Evolutionary conservation across 495 filamentous ascomycete genomes (phyloP).

Genomic region (Chaetomium tenue): DNA sequence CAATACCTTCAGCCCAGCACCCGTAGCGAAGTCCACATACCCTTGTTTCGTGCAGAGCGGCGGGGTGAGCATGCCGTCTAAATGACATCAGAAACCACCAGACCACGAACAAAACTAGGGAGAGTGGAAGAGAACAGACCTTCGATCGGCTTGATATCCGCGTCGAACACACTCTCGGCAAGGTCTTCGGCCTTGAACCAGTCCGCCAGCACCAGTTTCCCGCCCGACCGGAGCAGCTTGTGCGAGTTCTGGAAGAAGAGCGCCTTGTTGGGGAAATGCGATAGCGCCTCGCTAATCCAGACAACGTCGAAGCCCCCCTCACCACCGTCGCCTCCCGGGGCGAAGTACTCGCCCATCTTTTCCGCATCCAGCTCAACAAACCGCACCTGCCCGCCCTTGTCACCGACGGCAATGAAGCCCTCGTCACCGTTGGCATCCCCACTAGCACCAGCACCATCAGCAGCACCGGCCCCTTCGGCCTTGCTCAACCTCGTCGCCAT

Average conservation of each 20-base stretch:
- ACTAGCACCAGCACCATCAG: slow-evolving; percentile 21
- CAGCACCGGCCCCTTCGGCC: slow-evolving; percentile 34
- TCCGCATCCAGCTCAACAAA: slow-evolving; percentile 60
- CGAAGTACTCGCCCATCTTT: slow-evolving; percentile 54
- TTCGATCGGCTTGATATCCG: slow-evolving; percentile 57
- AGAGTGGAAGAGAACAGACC: slow-evolving; percentile 26
- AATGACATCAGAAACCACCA: neutral
- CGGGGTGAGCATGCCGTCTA: slow-evolving; percentile 58
- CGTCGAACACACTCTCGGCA: slow-evolving; percentile 42
- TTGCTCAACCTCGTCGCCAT: slow-evolving; percentile 47
- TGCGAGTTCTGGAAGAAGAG: slow-evolving; percentile 54
- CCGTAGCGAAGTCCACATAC: slow-evolving; percentile 49
- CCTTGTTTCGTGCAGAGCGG: slow-evolving; percentile 49
- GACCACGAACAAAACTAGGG: neutral
- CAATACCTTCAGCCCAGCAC: slow-evolving; percentile 45
- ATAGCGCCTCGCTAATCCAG: slow-evolving; percentile 60
- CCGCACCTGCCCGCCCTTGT: slow-evolving; percentile 41
- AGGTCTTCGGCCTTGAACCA: slow-evolving; percentile 54
- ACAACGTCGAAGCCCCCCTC: slow-evolving; percentile 49
- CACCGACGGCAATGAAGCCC: slow-evolving; percentile 37
- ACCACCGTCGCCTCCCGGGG: neutral
- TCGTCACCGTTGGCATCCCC: slow-evolving; percentile 13
- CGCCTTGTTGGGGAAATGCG: slow-evolving; percentile 56
- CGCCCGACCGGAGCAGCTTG: slow-evolving; percentile 38
- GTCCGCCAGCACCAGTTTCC: slow-evolving; percentile 55